Conservation (phyloP, 805 yeast species). For the Ogataea populi-albae region DNA sequence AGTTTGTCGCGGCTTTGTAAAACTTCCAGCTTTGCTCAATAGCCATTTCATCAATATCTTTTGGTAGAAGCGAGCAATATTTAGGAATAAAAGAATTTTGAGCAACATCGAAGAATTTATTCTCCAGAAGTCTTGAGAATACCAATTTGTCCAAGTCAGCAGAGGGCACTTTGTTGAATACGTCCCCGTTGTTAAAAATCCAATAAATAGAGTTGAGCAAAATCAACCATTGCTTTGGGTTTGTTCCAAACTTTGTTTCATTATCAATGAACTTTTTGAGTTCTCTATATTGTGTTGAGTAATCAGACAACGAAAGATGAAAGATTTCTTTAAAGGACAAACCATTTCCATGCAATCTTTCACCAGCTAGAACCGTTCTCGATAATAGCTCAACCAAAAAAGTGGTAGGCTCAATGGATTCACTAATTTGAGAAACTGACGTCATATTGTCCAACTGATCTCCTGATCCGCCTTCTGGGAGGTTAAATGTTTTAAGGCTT, state of each 20-base stretch:
- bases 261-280: conserved; percentile 25
- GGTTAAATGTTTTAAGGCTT: conserved; percentile 12
- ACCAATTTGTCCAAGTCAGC: conserved; percentile 23
- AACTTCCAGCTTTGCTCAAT: conserved; percentile 25
- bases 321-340: conserved; percentile 26
- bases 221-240: conserved; percentile 23
- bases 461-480: conserved; percentile 5
- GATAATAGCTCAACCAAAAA: conserved; percentile 14
- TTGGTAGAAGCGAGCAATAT: conserved; percentile 18
- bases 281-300: conserved; percentile 22
- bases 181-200: conserved; percentile 23
- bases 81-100: conserved; percentile 15
- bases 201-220: conserved; percentile 30
- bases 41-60: conserved; percentile 11
- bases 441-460: not conserved
- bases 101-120: conserved; percentile 19
- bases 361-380: conserved; percentile 27
- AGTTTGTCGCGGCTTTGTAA: conserved; percentile 29
- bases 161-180: conserved; percentile 24
- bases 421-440: conserved; percentile 4
- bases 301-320: conserved; percentile 16
- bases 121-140: conserved; percentile 21
- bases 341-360: conserved; percentile 27
- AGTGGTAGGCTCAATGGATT: conserved; percentile 14
- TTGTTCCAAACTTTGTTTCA: conserved; percentile 21